A percentile compares a stretch with the other conserved stretches of the same genome.
phyloP scores from a whole-genome alignment of 1,139 yeast species.

The Saccharomyces pastorianus region DNA sequence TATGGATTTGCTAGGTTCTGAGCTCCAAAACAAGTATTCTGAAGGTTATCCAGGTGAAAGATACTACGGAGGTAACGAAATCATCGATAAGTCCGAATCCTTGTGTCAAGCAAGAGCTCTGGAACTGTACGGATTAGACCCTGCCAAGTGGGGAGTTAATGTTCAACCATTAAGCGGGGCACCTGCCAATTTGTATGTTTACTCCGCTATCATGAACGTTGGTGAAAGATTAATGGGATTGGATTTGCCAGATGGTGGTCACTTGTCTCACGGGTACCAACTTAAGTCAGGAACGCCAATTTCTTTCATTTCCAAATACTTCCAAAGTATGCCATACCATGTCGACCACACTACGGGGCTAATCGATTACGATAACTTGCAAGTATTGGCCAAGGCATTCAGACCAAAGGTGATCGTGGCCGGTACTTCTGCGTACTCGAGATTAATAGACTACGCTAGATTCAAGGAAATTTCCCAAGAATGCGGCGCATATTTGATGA shows the following conservation, averaged over 20 bases:
- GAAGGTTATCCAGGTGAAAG: slow-evolving; percentile 98
- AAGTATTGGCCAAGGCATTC: slow-evolving; percentile 73
- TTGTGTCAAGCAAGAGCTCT: slow-evolving; percentile 89
- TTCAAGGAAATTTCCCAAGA: slow-evolving; percentile 84
- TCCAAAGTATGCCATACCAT: slow-evolving; percentile 95
- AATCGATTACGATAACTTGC: slow-evolving; percentile 85
- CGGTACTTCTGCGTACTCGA: slow-evolving; percentile 93
- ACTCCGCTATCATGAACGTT: slow-evolving; percentile 82
- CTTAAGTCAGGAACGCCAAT: slow-evolving; percentile 73
- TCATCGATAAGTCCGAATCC: slow-evolving; percentile 82
- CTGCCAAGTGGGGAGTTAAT: slow-evolving; percentile 89
- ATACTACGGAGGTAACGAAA: slow-evolving; percentile 94
- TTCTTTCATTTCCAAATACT: slow-evolving; percentile 83
- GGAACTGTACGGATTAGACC: slow-evolving; percentile 67
- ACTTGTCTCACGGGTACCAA: slow-evolving; percentile 92
- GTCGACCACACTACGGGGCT: slow-evolving; percentile 77
- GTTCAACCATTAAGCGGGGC: slow-evolving; percentile 93
- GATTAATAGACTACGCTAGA: slow-evolving; percentile 83
- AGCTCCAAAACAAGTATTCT: slow-evolving; percentile 96
- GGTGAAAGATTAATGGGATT: slow-evolving; percentile 95
- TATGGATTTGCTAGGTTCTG: slow-evolving; percentile 88
- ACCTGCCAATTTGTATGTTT: slow-evolving; percentile 90
- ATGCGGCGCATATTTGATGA: slow-evolving; percentile 84
- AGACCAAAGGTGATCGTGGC: slow-evolving; percentile 94
- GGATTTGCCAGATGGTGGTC: slow-evolving; percentile 96